phyloP scores from a whole-genome alignment of 1,284 basidiomycete genomes.

The Ganoderma resinaceum region DNA sequence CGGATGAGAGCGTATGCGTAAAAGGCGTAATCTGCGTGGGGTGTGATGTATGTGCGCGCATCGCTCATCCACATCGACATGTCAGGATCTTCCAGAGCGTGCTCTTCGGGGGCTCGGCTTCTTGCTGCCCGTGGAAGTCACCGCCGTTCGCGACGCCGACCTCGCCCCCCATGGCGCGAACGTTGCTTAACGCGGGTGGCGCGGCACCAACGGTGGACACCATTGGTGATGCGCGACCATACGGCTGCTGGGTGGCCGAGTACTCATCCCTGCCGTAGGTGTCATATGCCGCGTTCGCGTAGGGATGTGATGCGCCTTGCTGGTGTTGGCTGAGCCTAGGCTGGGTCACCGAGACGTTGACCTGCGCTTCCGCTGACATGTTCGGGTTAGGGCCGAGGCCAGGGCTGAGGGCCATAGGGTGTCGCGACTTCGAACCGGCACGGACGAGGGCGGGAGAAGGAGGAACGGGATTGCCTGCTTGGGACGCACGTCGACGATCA shows the following conservation, averaged over 20 bases:
- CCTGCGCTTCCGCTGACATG: constrained; percentile 75
- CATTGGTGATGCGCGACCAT: constrained; percentile 80
- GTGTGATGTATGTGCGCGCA: constrained; percentile 1
- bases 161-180: constrained; percentile 72
- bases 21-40: constrained; percentile 4
- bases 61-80: constrained; percentile 70
- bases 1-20: constrained; percentile 17
- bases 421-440: constrained; percentile 71
- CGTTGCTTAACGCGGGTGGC: constrained; percentile 73
- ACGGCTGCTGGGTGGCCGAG: constrained; percentile 53
- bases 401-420: constrained; percentile 62
- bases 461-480: constrained; percentile 59
- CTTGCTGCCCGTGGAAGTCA: constrained; percentile 63
- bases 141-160: constrained; percentile 68
- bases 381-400: constrained; percentile 65
- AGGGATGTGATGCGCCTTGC: constrained; percentile 61
- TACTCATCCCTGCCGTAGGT: constrained; percentile 52
- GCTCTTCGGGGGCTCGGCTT: constrained; percentile 61
- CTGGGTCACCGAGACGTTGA: constrained; percentile 67
- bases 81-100: constrained; percentile 73
- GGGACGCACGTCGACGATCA: constrained; percentile 64
- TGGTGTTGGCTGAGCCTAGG: constrained; percentile 50
- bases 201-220: constrained; percentile 68
- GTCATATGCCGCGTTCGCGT: constrained; percentile 68
- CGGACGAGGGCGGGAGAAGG: constrained; percentile 81